Percentiles rank a stretch among this genome's conserved stretches.
These are phyloP conservation scores for Ramaria rubella DNA, from an alignment of 768 basidiomycete species.

Conservation along the genomic window DNA sequence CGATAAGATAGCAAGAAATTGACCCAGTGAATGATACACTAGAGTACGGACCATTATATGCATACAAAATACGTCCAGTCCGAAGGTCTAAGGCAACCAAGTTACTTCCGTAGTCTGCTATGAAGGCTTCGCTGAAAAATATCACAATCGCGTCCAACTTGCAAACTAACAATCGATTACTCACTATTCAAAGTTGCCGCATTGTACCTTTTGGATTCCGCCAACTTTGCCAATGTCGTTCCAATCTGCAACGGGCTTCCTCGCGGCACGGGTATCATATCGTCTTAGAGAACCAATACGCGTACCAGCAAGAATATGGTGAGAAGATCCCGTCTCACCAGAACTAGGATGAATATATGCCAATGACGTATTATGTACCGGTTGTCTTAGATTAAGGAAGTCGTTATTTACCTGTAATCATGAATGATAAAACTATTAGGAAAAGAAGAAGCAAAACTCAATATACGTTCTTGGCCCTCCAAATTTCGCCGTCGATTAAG, in stretches of 20 bases:
- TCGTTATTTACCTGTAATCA: conserved; percentile 61
- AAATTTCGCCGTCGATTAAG: conserved; percentile 66
- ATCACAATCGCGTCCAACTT: not conserved
- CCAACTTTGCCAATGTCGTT: conserved; percentile 50
- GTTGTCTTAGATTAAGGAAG: conserved; percentile 64
- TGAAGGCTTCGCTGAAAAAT: conserved; percentile 53
- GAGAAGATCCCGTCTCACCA: conserved; percentile 21
- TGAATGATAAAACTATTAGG: not conserved
- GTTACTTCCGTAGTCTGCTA: conserved; percentile 58
- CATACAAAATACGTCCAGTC: conserved; percentile 55
- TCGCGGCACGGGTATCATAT: conserved; percentile 69
- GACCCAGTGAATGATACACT: not conserved
- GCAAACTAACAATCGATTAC: conserved; percentile 20
- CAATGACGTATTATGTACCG: conserved; percentile 67
- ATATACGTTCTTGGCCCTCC: conserved; percentile 78
- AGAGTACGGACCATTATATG: conserved; percentile 53
- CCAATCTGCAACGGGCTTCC: conserved; percentile 66
- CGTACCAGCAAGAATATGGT: conserved; percentile 65
- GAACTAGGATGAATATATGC: conserved; percentile 44
- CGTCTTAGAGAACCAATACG: conserved; percentile 64
- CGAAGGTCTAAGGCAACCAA: conserved; percentile 64
- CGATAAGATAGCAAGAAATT: not conserved
- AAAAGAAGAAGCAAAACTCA: not conserved
- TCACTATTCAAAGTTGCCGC: conserved; percentile 59
- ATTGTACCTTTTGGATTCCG: conserved; percentile 53